Percentiles rank a stretch among this genome's conserved stretches.
phyloP scores from a whole-genome alignment of 495 filamentous ascomycete genomes.

The Lophiotrema nucula region DNA sequence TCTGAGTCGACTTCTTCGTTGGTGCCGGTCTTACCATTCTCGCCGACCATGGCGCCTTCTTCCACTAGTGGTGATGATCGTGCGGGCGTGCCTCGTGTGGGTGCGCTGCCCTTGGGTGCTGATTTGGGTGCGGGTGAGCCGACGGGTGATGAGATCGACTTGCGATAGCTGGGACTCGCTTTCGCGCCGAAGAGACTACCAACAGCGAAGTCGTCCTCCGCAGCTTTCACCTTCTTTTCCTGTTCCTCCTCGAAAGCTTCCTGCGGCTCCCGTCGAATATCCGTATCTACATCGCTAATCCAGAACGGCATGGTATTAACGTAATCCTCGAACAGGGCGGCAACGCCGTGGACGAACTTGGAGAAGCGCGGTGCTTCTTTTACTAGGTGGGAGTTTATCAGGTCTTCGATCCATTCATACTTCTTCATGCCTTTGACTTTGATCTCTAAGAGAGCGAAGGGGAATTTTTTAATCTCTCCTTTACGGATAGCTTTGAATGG shows the following conservation, averaged over 20 bases:
- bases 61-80: conserved; percentile 10
- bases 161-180: conserved; percentile 42
- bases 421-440: conserved; percentile 75
- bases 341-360: conserved; percentile 93
- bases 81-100: conserved; percentile 2
- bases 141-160: conserved; percentile 30
- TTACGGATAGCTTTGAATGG: conserved; percentile 82
- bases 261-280: conserved; percentile 90
- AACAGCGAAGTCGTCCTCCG: conserved; percentile 83
- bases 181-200: conserved; percentile 70
- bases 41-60: conserved; percentile 28
- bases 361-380: conserved; percentile 87
- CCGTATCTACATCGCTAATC: conserved; percentile 83
- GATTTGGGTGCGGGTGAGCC: conserved; percentile 24
- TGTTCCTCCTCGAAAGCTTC: conserved; percentile 90
- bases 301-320: conserved; percentile 97
- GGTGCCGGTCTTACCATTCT: conserved; percentile 34
- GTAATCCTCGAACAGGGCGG: conserved; percentile 87
- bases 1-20: conserved; percentile 45
- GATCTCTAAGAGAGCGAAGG: conserved; percentile 88
- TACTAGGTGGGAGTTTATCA: conserved; percentile 89
- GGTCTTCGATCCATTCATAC: conserved; percentile 82
- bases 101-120: background rate
- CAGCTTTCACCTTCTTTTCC: conserved; percentile 70
- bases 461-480: conserved; percentile 89